Conservation (phyloP, 768 basidiomycete species). For the Pulveroboletus sp. region DNA sequence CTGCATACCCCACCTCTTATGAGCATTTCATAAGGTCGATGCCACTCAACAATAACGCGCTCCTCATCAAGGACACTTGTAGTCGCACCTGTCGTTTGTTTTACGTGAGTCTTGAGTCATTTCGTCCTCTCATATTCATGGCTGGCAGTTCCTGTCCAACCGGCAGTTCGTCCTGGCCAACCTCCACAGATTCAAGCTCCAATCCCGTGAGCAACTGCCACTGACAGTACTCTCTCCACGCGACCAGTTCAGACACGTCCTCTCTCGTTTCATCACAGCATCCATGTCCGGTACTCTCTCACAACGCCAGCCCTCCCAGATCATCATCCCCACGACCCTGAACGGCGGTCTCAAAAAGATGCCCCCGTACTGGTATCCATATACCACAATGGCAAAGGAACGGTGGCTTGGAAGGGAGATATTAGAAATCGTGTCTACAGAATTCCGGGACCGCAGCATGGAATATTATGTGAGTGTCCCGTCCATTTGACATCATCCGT, state of each 20-base stretch:
- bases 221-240: constrained; percentile 46
- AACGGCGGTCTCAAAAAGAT: constrained; percentile 65
- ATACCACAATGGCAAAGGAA: constrained; percentile 88
- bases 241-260: constrained; percentile 54
- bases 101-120: constrained; percentile 1
- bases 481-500: neutral
- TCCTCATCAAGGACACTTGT: constrained; percentile 21
- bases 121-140: neutral
- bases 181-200: constrained; percentile 21
- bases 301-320: constrained; percentile 26
- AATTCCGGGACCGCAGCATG: constrained; percentile 89
- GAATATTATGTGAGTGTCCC: constrained; percentile 83
- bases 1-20: too few species aligned
- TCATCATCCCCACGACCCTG: constrained; percentile 8
- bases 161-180: constrained; percentile 30
- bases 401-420: constrained; percentile 87
- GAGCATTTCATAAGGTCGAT: too few species aligned
- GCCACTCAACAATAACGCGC: neutral
- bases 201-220: constrained; percentile 30
- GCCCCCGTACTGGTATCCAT: constrained; percentile 88
- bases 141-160: constrained; percentile 17
- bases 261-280: constrained; percentile 47
- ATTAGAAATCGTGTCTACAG: constrained; percentile 87
- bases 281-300: constrained; percentile 38
- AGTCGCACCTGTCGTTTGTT: constrained; percentile 23